Evolutionary conservation across 1,139 yeast genomes (phyloP), one percentile per base, ranked within the genome.

Genomic region (Geotrichum carabidarum): DNA sequence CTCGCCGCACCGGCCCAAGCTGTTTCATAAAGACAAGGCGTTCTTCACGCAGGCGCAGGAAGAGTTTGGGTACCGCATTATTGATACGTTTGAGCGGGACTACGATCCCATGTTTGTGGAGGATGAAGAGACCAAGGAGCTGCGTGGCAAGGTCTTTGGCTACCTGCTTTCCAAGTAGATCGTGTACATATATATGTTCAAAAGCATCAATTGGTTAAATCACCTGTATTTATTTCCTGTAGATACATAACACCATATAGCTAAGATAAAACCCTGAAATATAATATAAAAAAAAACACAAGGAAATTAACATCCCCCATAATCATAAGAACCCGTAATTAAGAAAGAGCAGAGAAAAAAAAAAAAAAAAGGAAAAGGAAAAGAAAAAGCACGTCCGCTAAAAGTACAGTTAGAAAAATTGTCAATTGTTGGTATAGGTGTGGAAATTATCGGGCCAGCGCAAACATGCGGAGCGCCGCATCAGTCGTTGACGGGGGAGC

Each of bases 71-170:
- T 86, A 91, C 63, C 75, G 74, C 52, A 78, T 85, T 8, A 81
- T 82, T 53, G 75, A 80, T 63, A 79, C 86, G 50, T 93, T 87
- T 56, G 75, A 86, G 73, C 86, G 83, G 35, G 81, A 78, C 52
- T 86, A 95, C 94, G 78, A 78, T 52, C 98, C 98, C 40, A 86
- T 93, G 94, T 93, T 93, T 66, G 93, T 86, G 63, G 96, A 90
- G 64, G 91, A 84, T 58, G 90, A 84, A 53, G 90, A 83, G 56
- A 86, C 96, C 0, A 79, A 72, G 4, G 94, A 86, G 61, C 74
- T 91, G 6, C 80, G 98, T 67, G 78, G 95, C 47, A 80, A 95
- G 70, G 96, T 93, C 1, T 90, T 88, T 69, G 82, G 84, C 3
- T 83, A 74, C 62, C 61, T 72, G 32, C 57, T 78, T 22, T 22